Percentiles rank a stretch among this genome's conserved stretches.
Evolutionary conservation across 345 rosid genomes (phyloP).

Genomic region (Hirschfeldia incana): DNA sequence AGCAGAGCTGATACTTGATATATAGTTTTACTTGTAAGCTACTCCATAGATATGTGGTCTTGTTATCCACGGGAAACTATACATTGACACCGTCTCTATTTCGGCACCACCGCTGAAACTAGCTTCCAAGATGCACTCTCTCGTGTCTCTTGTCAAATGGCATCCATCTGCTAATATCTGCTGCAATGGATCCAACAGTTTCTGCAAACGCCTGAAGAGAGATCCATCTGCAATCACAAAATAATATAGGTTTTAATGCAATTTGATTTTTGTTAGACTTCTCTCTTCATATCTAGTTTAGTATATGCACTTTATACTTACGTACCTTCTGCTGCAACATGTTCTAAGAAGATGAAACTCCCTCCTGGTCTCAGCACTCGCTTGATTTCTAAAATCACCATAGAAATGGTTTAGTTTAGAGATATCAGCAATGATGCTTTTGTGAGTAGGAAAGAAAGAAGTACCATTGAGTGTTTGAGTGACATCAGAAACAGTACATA

Average conservation of each 20-base stretch:
- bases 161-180: conserved; percentile 70
- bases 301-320: too few relatives aligned
- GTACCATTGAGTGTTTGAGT: conserved; percentile 64
- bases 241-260: background rate
- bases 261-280: too few relatives aligned
- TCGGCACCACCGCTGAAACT: conserved; percentile 57
- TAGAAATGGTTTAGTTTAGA: background rate
- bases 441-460: background rate
- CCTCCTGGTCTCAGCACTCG: conserved; percentile 86
- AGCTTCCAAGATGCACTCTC: conserved; percentile 55
- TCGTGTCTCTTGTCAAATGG: conserved; percentile 73
- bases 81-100: conserved; percentile 43
- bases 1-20: background rate
- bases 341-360: conserved; percentile 73
- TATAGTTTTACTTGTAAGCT: conserved; percentile 52
- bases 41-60: conserved; percentile 72
- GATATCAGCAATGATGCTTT: background rate
- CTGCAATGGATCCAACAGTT: conserved; percentile 66
- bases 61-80: conserved; percentile 45
- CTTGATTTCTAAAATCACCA: conserved; percentile 56
- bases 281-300: background rate
- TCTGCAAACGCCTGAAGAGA: conserved; percentile 46
- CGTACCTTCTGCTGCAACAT: conserved; percentile 81
- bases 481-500: conserved; percentile 76
- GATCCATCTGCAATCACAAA: conserved; percentile 32